Evolutionary conservation across 306 rosid species (phyloP).

Genomic region (Rubus idaeus): DNA sequence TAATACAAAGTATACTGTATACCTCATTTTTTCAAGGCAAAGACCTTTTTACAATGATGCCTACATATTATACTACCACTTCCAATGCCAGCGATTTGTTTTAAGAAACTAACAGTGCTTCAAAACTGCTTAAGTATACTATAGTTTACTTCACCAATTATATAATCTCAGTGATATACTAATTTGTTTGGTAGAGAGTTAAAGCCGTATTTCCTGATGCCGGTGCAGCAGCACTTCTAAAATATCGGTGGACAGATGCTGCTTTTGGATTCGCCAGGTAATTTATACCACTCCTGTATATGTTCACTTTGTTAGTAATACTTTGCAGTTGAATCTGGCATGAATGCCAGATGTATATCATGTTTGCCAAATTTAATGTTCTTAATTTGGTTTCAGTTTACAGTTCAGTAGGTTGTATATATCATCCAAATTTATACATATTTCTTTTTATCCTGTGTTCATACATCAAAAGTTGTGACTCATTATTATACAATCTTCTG

Average conservation of each 20-base stretch:
- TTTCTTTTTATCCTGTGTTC: not conserved
- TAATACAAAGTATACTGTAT: not conserved
- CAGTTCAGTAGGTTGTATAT: not conserved
- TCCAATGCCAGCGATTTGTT: not conserved
- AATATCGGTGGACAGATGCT: conserved; percentile 82
- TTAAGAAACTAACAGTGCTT: not conserved
- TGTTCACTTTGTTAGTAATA: conserved; percentile 12
- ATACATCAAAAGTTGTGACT: not conserved
- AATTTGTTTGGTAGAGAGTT: conserved; percentile 63
- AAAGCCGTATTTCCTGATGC: conserved; percentile 98
- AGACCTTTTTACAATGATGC: not conserved
- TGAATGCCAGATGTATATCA: not conserved
- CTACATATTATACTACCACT: not conserved
- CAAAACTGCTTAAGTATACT: not conserved
- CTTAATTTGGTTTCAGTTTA: not conserved
- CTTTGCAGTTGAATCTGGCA: conserved; percentile 6
- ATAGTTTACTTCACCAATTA: not conserved
- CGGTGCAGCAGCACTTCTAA: conserved; percentile 94
- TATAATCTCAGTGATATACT: conserved; percentile 21
- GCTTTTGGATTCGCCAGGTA: conserved; percentile 83
- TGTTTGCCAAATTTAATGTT: conserved; percentile 15
- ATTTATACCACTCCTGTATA: conserved; percentile 21
- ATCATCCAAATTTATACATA: not conserved
- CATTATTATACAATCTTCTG: conserved; percentile 13
- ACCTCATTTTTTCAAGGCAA: not conserved